A percentile compares a stretch with the other conserved stretches of the same genome.
Evolutionary conservation across 441 rosid species (phyloP).

Genomic region (Dalechampia spathulata): DNA sequence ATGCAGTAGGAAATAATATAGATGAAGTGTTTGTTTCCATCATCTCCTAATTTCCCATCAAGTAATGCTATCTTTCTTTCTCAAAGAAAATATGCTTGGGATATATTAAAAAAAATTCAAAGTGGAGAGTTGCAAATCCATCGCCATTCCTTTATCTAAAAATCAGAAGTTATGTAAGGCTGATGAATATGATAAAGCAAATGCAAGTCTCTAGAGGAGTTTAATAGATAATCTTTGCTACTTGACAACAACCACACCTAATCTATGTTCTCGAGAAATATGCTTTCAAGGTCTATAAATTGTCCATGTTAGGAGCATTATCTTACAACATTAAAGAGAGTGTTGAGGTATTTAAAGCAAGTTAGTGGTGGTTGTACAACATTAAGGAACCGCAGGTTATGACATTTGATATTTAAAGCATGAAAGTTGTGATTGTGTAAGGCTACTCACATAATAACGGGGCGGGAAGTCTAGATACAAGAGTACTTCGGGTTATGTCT

Average conservation of each 20-base stretch:
- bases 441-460: background rate
- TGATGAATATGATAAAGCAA: background rate
- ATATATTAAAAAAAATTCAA: background rate
- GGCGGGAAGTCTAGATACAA: background rate
- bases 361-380: too few relatives aligned
- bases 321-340: background rate
- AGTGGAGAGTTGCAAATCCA: background rate
- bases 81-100: background rate
- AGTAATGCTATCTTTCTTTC: too few relatives aligned
- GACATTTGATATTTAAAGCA: background rate
- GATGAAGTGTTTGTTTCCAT: too few relatives aligned
- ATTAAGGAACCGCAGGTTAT: background rate
- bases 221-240: background rate
- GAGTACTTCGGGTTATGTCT: background rate
- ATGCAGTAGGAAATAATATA: too few relatives aligned
- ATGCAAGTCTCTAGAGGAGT: background rate
- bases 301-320: too few relatives aligned
- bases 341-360: background rate
- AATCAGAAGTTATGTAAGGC: background rate
- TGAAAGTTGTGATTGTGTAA: background rate
- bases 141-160: background rate
- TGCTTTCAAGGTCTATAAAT: background rate
- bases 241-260: background rate
- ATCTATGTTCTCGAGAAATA: background rate
- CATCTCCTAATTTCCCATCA: too few relatives aligned